Conservation (phyloP, 1,284 basidiomycete genomes). For the Naganishia liquefaciens region DNA sequence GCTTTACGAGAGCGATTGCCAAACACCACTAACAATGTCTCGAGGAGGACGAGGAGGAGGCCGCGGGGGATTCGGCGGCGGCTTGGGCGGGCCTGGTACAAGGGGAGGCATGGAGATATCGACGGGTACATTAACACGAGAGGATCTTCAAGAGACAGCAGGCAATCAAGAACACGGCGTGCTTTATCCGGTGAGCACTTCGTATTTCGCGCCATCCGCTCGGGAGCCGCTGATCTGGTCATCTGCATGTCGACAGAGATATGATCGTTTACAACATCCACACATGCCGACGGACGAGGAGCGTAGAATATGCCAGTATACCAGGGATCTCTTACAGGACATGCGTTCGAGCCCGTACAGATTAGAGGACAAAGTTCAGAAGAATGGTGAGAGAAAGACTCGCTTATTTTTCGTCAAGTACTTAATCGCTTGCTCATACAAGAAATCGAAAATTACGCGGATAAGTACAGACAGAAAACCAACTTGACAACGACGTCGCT, state of each 20-base stretch:
- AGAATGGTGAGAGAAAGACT: conserved; percentile 18
- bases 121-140: conserved; percentile 31
- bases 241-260: conserved; percentile 2
- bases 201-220: background rate
- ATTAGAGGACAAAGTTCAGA: conserved; percentile 26
- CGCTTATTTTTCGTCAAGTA: background rate
- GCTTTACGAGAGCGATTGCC: background rate
- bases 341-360: conserved; percentile 33
- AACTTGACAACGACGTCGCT: conserved; percentile 36
- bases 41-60: conserved; percentile 33
- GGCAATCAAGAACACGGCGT: conserved; percentile 41
- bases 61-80: conserved; percentile 27
- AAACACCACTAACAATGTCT: conserved; percentile 17
- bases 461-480: conserved; percentile 38
- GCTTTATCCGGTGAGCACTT: conserved; percentile 47
- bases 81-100: conserved; percentile 15
- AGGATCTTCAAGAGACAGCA: conserved; percentile 28
- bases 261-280: conserved; percentile 36
- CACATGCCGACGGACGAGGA: conserved; percentile 37
- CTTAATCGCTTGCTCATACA: background rate
- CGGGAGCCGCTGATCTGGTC: background rate
- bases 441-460: conserved; percentile 54
- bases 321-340: conserved; percentile 26
- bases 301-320: conserved; percentile 29
- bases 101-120: conserved; percentile 21